A percentile compares a stretch with the other conserved stretches of the same genome.
Evolutionary conservation across 352 stramenopile species (phyloP).

Genomic region (Phytophthora palmivora): DNA sequence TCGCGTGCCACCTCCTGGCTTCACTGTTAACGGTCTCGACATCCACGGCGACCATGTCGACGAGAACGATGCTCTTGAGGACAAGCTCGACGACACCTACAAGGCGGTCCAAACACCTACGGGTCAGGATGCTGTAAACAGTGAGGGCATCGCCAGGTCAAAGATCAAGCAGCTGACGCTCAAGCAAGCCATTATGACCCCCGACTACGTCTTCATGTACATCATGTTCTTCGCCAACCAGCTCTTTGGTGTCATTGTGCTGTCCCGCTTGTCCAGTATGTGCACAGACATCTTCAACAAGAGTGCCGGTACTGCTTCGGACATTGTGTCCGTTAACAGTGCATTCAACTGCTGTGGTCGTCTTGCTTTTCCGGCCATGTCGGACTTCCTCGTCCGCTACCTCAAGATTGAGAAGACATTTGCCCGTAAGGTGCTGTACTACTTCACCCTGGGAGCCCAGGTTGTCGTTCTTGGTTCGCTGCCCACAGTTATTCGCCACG

Average conservation of each 20-base stretch:
- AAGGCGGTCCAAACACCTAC: conserved; percentile 51
- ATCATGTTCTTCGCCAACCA: conserved; percentile 75
- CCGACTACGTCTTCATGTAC: conserved; percentile 73
- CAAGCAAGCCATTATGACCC: conserved; percentile 59
- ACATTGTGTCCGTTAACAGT: conserved; percentile 70
- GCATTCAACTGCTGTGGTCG: conserved; percentile 65
- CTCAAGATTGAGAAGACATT: conserved; percentile 57
- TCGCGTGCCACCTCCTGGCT: conserved; percentile 53
- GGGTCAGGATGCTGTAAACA: conserved; percentile 11
- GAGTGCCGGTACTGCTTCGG: conserved; percentile 38
- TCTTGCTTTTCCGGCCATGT: conserved; percentile 50
- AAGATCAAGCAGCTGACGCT: conserved; percentile 60
- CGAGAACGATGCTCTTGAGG: conserved; percentile 39
- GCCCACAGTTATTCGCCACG: conserved; percentile 60
- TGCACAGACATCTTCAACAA: conserved; percentile 61
- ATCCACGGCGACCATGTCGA: conserved; percentile 64
- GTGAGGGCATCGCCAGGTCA: conserved; percentile 27
- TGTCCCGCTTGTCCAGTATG: conserved; percentile 68
- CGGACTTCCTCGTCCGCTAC: conserved; percentile 48
- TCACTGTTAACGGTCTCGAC: conserved; percentile 58
- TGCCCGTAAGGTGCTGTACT: conserved; percentile 67
- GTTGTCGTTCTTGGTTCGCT: conserved; percentile 71
- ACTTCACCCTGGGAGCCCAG: conserved; percentile 68
- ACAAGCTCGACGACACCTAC: conserved; percentile 55
- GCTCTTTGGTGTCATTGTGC: conserved; percentile 69